phyloP scores from a whole-genome alignment of 140 eudicot genomes.

The Eryngium alpinum region DNA sequence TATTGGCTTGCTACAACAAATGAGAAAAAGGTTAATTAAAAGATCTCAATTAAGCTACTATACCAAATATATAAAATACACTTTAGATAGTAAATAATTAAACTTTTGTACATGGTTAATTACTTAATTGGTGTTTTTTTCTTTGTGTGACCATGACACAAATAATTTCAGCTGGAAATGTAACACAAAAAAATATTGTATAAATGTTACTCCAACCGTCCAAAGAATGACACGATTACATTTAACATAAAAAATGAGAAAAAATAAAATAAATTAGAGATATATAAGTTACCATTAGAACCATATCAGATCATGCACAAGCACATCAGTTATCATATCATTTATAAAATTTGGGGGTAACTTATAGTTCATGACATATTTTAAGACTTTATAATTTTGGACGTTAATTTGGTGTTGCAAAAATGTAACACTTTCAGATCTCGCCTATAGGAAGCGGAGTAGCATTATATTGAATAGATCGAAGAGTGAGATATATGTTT shows the following conservation, averaged over 20 bases:
- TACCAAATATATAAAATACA: not conserved
- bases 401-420: not conserved
- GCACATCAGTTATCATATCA: not conserved
- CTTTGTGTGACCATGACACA: not conserved
- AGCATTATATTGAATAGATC: not conserved
- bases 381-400: not conserved
- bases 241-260: not conserved
- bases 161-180: not conserved
- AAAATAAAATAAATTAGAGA: not conserved
- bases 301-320: not conserved
- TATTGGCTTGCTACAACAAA: slow-evolving; percentile 39
- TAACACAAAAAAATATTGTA: not conserved
- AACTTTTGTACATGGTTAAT: not conserved
- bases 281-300: not conserved
- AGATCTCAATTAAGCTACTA: not conserved
- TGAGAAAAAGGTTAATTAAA: slow-evolving; percentile 6
- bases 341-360: not conserved
- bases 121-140: not conserved
- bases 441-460: not conserved
- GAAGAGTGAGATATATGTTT: not conserved
- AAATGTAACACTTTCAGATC: not conserved
- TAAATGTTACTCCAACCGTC: not conserved
- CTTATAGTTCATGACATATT: not conserved
- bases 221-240: not conserved
- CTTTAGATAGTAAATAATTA: not conserved